Conservation (phyloP, 2,329 filamentous ascomycete genomes). For the Phyllosticta paracitricarpa region DNA sequence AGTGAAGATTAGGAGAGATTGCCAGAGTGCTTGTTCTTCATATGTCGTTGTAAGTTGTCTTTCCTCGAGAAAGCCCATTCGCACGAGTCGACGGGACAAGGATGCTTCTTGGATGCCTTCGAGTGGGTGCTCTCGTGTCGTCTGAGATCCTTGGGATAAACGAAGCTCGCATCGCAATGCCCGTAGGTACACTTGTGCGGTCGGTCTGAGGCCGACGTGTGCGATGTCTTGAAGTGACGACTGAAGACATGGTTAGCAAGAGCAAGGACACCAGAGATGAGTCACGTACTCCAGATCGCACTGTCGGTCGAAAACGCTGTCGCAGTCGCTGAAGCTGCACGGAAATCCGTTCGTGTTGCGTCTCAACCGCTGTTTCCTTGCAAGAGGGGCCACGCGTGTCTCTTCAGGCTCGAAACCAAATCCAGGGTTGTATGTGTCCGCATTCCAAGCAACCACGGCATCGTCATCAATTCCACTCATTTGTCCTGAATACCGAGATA, state of each 20-base stretch:
- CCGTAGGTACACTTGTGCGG: neutral
- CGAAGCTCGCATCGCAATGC: neutral
- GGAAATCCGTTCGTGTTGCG: neutral
- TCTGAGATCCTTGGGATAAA: slow-evolving; percentile 5
- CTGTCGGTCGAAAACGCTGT: neutral
- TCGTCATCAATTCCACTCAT: neutral
- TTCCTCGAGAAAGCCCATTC: neutral
- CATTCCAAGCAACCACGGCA: neutral
- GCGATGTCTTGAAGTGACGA: slow-evolving; percentile 2
- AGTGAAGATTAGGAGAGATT: neutral
- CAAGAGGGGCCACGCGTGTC: neutral
- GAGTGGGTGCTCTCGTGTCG: slow-evolving; percentile 1
- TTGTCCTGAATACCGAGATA: neutral
- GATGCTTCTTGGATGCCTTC: neutral
- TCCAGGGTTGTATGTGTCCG: neutral
- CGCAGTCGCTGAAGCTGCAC: neutral
- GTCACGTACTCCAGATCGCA: neutral
- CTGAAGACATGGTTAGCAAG: neutral
- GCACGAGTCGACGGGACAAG: neutral
- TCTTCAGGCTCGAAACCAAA: neutral
- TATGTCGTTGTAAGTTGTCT: slow-evolving; percentile 2
- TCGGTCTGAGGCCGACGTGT: neutral
- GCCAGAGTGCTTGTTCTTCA: slow-evolving; percentile 1
- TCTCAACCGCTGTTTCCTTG: neutral
- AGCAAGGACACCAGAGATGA: neutral